Percentiles rank a stretch among this genome's conserved stretches.
These are phyloP conservation scores for Allantophomopsis cytisporea DNA, from an alignment of 2,329 filamentous ascomycete genomes.

Conservation along the genomic window DNA sequence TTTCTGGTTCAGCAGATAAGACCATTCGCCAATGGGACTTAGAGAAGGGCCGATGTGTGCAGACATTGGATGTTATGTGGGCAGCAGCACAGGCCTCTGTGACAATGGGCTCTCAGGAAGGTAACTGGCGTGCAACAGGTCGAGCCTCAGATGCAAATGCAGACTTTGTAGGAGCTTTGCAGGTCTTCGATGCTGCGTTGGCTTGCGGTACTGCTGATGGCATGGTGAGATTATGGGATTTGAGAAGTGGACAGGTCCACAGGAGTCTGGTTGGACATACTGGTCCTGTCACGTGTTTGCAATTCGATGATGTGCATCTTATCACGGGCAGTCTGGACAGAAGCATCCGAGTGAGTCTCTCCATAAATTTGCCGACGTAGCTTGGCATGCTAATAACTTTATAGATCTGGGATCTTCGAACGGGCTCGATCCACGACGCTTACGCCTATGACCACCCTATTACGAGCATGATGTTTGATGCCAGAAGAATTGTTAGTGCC, in stretches of 20 bases:
- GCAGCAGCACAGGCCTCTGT: constrained; percentile 81
- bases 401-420: constrained; percentile 98
- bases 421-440: constrained; percentile 87
- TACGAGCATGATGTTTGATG: constrained; percentile 95
- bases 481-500: constrained; percentile 75
- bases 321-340: constrained; percentile 88
- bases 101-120: constrained; percentile 46
- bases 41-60: constrained; percentile 90
- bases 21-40: constrained; percentile 96
- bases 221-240: constrained; percentile 94
- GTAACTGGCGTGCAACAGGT: constrained; percentile 57
- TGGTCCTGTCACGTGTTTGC: constrained; percentile 81
- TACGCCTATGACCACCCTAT: constrained; percentile 90
- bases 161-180: constrained; percentile 87
- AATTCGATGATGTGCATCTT: constrained; percentile 91
- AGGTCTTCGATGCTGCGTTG: constrained; percentile 90
- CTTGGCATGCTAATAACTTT: constrained; percentile 12
- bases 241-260: constrained; percentile 93
- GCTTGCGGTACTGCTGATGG: constrained; percentile 95
- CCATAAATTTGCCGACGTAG: background rate
- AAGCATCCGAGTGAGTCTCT: constrained; percentile 71
- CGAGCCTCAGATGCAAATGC: constrained; percentile 54
- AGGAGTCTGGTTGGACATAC: constrained; percentile 92
- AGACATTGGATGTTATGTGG: constrained; percentile 96
- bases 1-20: constrained; percentile 95